Conservation (phyloP, 1,139 yeast genomes). For the Pneumocystis jirovecii region DNA sequence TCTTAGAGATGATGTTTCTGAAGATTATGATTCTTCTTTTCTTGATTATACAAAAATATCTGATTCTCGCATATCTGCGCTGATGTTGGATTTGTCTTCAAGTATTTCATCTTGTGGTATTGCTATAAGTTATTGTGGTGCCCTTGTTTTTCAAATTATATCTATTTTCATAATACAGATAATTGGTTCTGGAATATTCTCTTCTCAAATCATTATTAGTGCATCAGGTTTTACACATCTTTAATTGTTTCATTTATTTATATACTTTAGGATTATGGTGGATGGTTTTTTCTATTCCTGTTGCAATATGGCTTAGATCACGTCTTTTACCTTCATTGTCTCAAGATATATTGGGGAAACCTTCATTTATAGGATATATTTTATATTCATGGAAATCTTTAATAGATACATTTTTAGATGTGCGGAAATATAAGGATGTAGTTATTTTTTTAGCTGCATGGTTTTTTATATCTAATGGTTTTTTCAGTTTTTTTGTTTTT, state of each 20-base stretch:
- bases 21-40: not conserved
- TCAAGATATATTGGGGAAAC: conserved; percentile 5
- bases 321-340: conserved; percentile 28
- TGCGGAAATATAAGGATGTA: not conserved
- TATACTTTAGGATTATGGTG: conserved; percentile 56
- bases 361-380: conserved; percentile 25
- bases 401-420: conserved; percentile 25
- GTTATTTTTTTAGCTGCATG: conserved; percentile 16
- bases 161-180: conserved; percentile 37
- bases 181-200: conserved; percentile 24
- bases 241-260: conserved; percentile 42
- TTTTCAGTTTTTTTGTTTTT: conserved; percentile 43
- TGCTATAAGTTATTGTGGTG: conserved; percentile 50
- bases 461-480: conserved; percentile 34
- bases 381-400: conserved; percentile 47
- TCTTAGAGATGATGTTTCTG: not conserved
- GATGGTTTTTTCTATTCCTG: conserved; percentile 49
- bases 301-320: conserved; percentile 32
- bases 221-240: conserved; percentile 19
- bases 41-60: not conserved
- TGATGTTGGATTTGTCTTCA: conserved; percentile 1
- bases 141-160: conserved; percentile 42
- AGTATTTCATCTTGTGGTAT: conserved; percentile 30
- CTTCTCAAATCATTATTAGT: not conserved
- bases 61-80: not conserved